Conservation (phyloP, 129 eudicot species). For the Saposhnikovia divaricata region DNA sequence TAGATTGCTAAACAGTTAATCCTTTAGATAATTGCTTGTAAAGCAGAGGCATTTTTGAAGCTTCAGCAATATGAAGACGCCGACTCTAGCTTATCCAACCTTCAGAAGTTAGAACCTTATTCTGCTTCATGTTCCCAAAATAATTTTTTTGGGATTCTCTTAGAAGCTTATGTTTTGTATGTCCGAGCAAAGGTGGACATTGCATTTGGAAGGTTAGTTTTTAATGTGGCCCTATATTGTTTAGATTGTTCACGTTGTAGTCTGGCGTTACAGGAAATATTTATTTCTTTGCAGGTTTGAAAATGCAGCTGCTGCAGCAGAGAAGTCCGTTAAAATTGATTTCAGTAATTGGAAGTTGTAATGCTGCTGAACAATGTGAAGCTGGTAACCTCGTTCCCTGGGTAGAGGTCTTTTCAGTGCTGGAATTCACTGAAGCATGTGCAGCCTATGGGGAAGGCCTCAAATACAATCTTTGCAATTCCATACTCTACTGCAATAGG, state of each 20-base stretch:
- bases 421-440: constrained; percentile 44
- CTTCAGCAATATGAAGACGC: constrained; percentile 45
- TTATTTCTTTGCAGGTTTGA: constrained; percentile 43
- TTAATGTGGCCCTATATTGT: not conserved
- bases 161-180: constrained; percentile 43
- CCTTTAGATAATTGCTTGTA: constrained; percentile 42
- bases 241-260: not conserved
- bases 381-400: constrained; percentile 35
- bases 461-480: constrained; percentile 36
- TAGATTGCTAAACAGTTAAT: constrained; percentile 2
- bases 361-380: constrained; percentile 40
- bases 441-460: constrained; percentile 54
- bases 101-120: constrained; percentile 39
- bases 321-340: constrained; percentile 39
- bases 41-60: constrained; percentile 53
- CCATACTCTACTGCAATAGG: constrained; percentile 47
- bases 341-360: constrained; percentile 36
- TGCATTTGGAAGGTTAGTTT: constrained; percentile 50
- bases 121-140: constrained; percentile 36
- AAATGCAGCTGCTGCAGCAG: constrained; percentile 41
- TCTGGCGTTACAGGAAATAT: constrained; percentile 8
- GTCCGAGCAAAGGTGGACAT: constrained; percentile 47
- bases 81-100: constrained; percentile 29
- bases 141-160: constrained; percentile 38
- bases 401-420: constrained; percentile 45